phyloP scores from a whole-genome alignment of 208 protist genomes.

The Leishmania major region DNA sequence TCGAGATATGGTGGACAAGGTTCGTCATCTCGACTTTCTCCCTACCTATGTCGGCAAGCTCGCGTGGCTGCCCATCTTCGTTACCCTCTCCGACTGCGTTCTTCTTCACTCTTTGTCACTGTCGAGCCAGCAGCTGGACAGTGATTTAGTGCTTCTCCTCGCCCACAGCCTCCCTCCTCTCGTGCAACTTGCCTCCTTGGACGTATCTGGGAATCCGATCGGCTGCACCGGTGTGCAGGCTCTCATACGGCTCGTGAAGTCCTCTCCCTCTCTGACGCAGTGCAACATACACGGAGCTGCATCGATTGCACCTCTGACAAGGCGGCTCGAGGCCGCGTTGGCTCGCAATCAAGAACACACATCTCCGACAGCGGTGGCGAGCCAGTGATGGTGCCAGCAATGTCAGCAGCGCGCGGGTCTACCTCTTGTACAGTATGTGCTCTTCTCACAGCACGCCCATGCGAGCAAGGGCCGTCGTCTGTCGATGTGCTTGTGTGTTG shows the following conservation, averaged over 20 bases:
- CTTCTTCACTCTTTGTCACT: conserved; percentile 48
- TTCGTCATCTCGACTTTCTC: conserved; percentile 33
- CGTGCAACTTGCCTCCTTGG: conserved; percentile 31
- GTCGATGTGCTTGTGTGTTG: neutral
- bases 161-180: conserved; percentile 35
- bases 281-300: conserved; percentile 42
- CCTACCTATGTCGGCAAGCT: conserved; percentile 43
- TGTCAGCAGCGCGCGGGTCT: neutral
- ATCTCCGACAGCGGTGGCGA: neutral
- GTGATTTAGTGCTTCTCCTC: conserved; percentile 43
- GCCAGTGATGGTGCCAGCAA: neutral
- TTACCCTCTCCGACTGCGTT: conserved; percentile 45
- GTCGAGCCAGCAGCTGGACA: conserved; percentile 43
- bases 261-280: conserved; percentile 31
- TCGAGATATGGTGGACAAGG: neutral
- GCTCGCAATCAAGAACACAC: conserved; percentile 24
- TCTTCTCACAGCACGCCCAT: neutral
- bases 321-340: conserved; percentile 40
- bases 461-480: neutral
- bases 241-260: conserved; percentile 41
- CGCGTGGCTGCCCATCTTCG: conserved; percentile 43
- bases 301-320: conserved; percentile 33
- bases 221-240: conserved; percentile 51
- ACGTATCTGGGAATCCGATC: conserved; percentile 71
- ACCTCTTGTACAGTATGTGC: neutral